These are phyloP conservation scores for Phytophthora meadii DNA, from an alignment of 352 stramenopile species.

Conservation along the genomic window DNA sequence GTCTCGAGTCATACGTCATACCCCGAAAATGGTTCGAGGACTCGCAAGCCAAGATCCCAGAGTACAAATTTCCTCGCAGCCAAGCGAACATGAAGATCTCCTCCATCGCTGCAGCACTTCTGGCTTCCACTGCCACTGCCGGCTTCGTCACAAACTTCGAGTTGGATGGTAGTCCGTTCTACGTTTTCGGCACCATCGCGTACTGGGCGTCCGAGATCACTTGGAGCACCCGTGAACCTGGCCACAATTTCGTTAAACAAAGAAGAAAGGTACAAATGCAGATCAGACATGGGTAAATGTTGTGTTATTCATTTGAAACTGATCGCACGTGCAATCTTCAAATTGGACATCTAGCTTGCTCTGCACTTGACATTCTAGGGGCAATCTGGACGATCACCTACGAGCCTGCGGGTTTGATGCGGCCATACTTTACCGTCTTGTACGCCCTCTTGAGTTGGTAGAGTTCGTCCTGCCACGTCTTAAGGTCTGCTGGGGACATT, in stretches of 20 bases:
- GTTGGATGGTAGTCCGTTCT: conserved; percentile 36
- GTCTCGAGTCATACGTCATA: too few species aligned
- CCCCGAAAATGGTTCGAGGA: background rate
- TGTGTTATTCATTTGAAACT: too few species aligned
- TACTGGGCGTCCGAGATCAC: conserved; percentile 41
- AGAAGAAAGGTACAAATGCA: too few species aligned
- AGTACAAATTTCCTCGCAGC: conserved; percentile 18
- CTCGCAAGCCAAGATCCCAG: too few species aligned
- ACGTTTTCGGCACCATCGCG: conserved; percentile 42
- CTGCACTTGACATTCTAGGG: background rate
- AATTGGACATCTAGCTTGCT: background rate
- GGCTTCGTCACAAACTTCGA: conserved; percentile 40
- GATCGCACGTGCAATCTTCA: too few species aligned
- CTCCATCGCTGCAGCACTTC: conserved; percentile 15
- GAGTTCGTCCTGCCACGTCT: background rate
- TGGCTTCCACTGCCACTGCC: conserved; percentile 13
- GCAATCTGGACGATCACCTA: too few species aligned
- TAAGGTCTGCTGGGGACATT: background rate
- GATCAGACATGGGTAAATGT: too few species aligned
- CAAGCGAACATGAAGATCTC: conserved; percentile 30
- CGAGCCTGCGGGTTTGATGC: too few species aligned
- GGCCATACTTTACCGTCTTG: background rate
- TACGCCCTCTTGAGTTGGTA: background rate
- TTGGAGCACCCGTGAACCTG: conserved; percentile 32
- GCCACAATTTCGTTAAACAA: too few species aligned